These are phyloP conservation scores for Macrophomina tecta DNA, from an alignment of 2,329 filamentous ascomycete genomes.

Conservation along the genomic window DNA sequence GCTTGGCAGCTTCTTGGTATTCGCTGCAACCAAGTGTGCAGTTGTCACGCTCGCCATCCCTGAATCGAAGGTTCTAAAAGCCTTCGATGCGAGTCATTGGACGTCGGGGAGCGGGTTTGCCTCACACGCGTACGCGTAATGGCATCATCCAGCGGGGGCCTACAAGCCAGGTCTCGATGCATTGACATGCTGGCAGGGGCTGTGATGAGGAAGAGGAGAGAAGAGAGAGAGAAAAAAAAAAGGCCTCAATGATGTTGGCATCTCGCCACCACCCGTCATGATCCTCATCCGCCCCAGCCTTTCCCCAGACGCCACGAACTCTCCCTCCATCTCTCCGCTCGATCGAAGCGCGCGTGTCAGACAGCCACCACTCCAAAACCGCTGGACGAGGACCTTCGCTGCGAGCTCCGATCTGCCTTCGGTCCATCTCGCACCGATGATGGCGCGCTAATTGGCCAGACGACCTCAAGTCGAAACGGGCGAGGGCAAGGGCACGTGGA, in stretches of 20 bases:
- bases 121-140: background rate
- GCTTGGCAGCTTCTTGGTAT: constrained; percentile 3
- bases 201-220: background rate
- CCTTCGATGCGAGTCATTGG: constrained; percentile 23
- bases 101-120: background rate
- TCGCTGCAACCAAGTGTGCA: background rate
- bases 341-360: background rate
- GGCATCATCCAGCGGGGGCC: background rate
- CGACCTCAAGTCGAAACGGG: background rate
- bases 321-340: background rate
- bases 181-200: background rate
- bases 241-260: background rate
- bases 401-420: background rate
- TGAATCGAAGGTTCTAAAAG: constrained; percentile 15
- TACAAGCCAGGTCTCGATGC: background rate
- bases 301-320: background rate
- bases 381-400: background rate
- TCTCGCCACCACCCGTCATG: background rate
- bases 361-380: background rate
- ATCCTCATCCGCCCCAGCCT: background rate
- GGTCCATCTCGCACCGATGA: constrained; percentile 5
- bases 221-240: background rate
- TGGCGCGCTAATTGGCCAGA: background rate
- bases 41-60: background rate
- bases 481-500: constrained; percentile 1